Evolutionary conservation across 495 filamentous ascomycete species (phyloP).

Genomic region (Neurospora sp.): DNA sequence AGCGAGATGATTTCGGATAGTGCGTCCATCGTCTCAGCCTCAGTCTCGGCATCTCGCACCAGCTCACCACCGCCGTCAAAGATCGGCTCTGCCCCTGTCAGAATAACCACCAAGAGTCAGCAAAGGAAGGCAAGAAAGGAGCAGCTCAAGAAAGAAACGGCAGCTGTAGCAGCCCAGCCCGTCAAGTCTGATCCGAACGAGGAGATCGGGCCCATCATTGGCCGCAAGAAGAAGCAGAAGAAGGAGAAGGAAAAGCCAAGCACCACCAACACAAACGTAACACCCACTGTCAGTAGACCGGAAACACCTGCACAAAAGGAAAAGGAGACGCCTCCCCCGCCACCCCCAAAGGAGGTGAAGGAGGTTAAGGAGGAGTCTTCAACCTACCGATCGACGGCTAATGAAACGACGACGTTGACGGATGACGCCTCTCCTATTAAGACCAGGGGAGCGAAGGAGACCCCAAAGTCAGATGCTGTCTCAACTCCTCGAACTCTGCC

Average conservation of each 20-base stretch:
- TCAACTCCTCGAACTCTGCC: slow-evolving; percentile 18
- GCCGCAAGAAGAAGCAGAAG: slow-evolving; percentile 85
- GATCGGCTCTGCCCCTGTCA: slow-evolving; percentile 66
- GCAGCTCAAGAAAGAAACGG: slow-evolving; percentile 48
- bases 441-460: slow-evolving; percentile 3
- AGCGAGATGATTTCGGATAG: slow-evolving; percentile 71
- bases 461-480: slow-evolving; percentile 4
- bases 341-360: slow-evolving; percentile 26
- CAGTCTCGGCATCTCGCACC: slow-evolving; percentile 61
- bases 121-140: slow-evolving; percentile 80
- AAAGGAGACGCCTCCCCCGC: slow-evolving; percentile 14
- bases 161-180: slow-evolving; percentile 34
- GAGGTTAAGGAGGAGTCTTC: slow-evolving; percentile 22
- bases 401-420: slow-evolving; percentile 23
- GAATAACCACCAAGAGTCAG: slow-evolving; percentile 81
- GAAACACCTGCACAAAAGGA: slow-evolving; percentile 17
- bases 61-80: slow-evolving; percentile 68
- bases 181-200: slow-evolving; percentile 49
- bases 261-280: slow-evolving; percentile 18
- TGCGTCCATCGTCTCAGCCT: slow-evolving; percentile 64
- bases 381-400: slow-evolving; percentile 21
- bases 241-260: slow-evolving; percentile 45
- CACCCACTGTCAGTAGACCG: slow-evolving; percentile 30
- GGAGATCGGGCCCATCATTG: slow-evolving; percentile 71
- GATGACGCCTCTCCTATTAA: slow-evolving; percentile 13